Evolutionary conservation across 495 filamentous ascomycete species (phyloP), one percentile per base, ranked within the genome.

Genomic region (Pyrenopolyporus hunteri): DNA sequence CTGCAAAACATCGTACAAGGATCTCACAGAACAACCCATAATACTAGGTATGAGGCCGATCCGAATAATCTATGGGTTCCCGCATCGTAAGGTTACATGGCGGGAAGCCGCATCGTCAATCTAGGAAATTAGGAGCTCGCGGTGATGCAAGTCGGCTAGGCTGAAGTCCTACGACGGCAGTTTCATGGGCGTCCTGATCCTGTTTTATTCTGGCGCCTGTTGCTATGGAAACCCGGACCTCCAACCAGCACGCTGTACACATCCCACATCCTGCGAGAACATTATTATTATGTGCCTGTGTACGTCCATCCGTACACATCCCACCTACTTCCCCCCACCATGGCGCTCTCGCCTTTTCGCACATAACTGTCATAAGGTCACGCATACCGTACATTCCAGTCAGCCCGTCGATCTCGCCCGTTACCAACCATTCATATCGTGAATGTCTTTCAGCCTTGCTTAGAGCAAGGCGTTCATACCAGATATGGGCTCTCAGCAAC

Each of bases 401-500:
- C 25, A 51, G 51, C 25, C 19, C 10, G 31, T 36, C 59, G 45
- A 59, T 61, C 63, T 13, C 32, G 17, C 28, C 42, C 42, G 10
- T 17, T 20, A 9, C 42, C 36, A 48, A 20, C 13, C 20, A 23
- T 25, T 11, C 31, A 20, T 54, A 55, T 54, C 43, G 57, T 58
- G 55, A 66, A 65, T 67, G 57, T 58, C 51, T 37, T 52, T 43
- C 26, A 40, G 55, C 59, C 62, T 58, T 28, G 59, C 68, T 59
- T 63, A 39, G 56, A 50, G 44, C 46, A 29, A 57, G 56, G 29
- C 48, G 35, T 64, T 59, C 56, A 57, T 45, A 29, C 5, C 19
- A 61, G 47, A 58, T 43, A 71, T 71, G 64, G 83, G 76, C 61
- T 73, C 72, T 35, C 77, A 82, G 48, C 86, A 82, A 77, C 92